Conservation (phyloP, 768 basidiomycete genomes). For the Lepiota subincarnata region DNA sequence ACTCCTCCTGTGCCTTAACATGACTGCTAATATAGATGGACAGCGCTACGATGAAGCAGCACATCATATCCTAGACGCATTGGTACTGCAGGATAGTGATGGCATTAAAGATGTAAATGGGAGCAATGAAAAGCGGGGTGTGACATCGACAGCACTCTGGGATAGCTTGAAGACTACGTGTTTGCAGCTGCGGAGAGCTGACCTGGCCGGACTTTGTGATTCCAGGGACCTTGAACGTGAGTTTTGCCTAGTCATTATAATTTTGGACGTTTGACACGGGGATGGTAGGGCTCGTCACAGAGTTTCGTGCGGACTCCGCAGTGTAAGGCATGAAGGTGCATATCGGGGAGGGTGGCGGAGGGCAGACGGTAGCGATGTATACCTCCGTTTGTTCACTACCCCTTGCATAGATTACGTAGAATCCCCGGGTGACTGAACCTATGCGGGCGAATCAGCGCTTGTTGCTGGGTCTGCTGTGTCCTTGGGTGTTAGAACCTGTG, state of each 20-base stretch:
- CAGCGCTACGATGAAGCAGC: slow-evolving; percentile 87
- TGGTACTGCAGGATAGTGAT: slow-evolving; percentile 86
- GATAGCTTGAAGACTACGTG: slow-evolving; percentile 82
- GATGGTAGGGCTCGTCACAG: not conserved
- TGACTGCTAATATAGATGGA: slow-evolving; percentile 6
- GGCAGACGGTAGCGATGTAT: not conserved
- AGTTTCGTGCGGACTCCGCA: slow-evolving; percentile 1
- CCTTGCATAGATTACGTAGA: not conserved
- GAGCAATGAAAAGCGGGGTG: slow-evolving; percentile 54
- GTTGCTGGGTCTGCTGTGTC: slow-evolving; percentile 10
- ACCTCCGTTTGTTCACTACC: not conserved
- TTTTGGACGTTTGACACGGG: not conserved
- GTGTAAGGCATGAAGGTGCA: not conserved
- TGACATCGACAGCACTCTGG: slow-evolving; percentile 81
- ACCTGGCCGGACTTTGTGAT: slow-evolving; percentile 74
- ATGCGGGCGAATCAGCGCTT: not conserved
- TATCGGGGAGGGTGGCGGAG: not conserved
- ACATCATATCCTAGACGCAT: slow-evolving; percentile 82
- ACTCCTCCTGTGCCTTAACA: slow-evolving; percentile 10
- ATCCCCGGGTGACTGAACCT: not conserved
- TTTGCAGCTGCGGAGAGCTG: slow-evolving; percentile 72
- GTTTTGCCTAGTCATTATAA: not conserved
- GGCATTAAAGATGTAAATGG: slow-evolving; percentile 47
- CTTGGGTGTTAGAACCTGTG: not conserved
- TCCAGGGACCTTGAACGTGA: slow-evolving; percentile 61